Evolutionary conservation across 1,284 basidiomycete species (phyloP).

Genomic region (Pascua guehoae): DNA sequence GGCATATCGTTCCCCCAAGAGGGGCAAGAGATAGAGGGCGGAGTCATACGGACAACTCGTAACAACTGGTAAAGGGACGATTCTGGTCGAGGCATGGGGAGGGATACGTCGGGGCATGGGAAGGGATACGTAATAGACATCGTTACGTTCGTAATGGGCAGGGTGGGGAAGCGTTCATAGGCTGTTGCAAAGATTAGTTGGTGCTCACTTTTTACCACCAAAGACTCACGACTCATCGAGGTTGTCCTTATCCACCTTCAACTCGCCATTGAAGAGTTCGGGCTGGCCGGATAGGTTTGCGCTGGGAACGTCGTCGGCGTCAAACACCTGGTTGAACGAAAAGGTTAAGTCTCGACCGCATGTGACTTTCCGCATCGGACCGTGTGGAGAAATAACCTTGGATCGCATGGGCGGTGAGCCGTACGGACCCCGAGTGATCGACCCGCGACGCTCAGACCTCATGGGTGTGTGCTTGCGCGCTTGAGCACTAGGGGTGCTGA

Average conservation of each 20-base stretch:
- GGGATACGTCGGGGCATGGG: too few species aligned
- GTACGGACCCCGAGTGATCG: slow-evolving; percentile 3
- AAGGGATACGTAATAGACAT: too few species aligned
- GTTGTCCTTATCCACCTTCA: not conserved
- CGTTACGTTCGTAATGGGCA: too few species aligned
- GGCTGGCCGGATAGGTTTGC: slow-evolving; percentile 11
- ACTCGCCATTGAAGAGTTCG: slow-evolving; percentile 11
- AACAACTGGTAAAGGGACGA: too few species aligned
- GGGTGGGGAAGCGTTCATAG: too few species aligned
- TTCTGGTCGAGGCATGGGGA: too few species aligned
- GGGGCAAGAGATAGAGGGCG: too few species aligned
- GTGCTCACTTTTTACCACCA: too few species aligned
- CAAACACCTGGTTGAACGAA: slow-evolving; percentile 1
- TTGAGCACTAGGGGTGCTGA: not conserved
- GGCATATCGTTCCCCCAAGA: too few species aligned
- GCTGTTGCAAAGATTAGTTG: too few species aligned
- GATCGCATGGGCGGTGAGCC: not conserved
- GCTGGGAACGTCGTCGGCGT: slow-evolving; percentile 9
- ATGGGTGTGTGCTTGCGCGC: not conserved
- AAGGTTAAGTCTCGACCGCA: not conserved
- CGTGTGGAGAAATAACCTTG: not conserved
- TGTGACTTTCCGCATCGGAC: not conserved
- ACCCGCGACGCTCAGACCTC: slow-evolving; percentile 7
- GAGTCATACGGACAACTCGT: too few species aligned
- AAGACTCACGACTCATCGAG: not conserved